Evolutionary conservation across 73 alveolate genomes (phyloP).

Genomic region (Paramecium biaurelia): DNA sequence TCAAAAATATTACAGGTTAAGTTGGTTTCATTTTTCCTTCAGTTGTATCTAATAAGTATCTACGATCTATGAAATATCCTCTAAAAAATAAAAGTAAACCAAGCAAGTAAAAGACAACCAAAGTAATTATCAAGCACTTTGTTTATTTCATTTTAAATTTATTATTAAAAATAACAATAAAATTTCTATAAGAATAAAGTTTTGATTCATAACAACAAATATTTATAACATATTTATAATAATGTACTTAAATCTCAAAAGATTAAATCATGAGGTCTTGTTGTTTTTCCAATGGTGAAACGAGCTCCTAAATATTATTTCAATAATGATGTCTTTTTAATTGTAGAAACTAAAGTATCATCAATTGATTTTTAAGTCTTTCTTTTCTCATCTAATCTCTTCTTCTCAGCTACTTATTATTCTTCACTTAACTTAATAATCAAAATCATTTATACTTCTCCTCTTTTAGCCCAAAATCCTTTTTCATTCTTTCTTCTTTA

Average conservation of each 20-base stretch:
- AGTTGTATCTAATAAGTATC: not conserved
- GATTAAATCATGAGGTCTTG: conserved; percentile 61
- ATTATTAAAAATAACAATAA: not conserved
- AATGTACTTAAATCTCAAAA: conserved; percentile 34
- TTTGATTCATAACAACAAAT: not conserved
- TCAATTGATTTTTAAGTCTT: conserved; percentile 31
- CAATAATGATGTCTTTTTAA: conserved; percentile 44
- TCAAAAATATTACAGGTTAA: not conserved
- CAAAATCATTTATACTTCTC: not conserved
- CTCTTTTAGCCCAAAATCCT: conserved; percentile 53
- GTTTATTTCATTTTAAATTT: not conserved
- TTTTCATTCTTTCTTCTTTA: conserved; percentile 25
- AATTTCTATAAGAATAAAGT: not conserved
- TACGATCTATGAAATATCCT: not conserved
- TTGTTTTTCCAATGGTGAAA: conserved; percentile 44
- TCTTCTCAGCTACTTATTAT: conserved; percentile 44
- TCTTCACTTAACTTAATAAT: conserved; percentile 47
- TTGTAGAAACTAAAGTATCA: conserved; percentile 28
- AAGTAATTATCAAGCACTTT: not conserved
- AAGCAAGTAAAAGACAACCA: not conserved
- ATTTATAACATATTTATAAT: not conserved
- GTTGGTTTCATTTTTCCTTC: not conserved
- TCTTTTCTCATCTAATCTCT: conserved; percentile 52
- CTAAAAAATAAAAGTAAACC: not conserved
- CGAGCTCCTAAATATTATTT: conserved; percentile 59